phyloP scores from a whole-genome alignment of 1,139 yeast species.

The Candida albicans region DNA sequence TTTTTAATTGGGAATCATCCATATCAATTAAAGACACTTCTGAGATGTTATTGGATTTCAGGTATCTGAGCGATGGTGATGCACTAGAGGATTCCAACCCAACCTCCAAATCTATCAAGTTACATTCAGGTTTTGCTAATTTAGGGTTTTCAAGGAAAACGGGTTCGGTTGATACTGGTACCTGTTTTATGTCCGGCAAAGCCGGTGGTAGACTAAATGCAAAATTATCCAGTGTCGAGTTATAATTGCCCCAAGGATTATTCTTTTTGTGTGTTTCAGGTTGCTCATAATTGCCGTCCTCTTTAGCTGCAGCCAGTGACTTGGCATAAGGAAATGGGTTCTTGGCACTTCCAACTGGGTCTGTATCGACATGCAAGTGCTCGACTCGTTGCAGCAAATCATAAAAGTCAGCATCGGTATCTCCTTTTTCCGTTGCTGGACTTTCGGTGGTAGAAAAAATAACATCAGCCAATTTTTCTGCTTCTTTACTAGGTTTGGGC shows the following conservation, averaged over 20 bases:
- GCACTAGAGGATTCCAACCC: conserved; percentile 37
- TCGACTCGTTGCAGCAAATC: conserved; percentile 7
- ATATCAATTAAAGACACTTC: conserved; percentile 35
- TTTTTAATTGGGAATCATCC: conserved; percentile 19
- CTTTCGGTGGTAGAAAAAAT: conserved; percentile 26
- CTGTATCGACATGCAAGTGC: conserved; percentile 3
- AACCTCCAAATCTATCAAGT: conserved; percentile 42
- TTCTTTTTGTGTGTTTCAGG: conserved; percentile 15
- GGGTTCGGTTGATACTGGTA: conserved; percentile 9
- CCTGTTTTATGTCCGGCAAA: conserved; percentile 2
- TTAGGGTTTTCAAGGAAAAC: background rate
- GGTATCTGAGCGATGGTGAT: conserved; percentile 22
- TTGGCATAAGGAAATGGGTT: conserved; percentile 16
- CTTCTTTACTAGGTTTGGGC: conserved; percentile 20
- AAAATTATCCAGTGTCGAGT: conserved; percentile 3
- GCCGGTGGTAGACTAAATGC: background rate
- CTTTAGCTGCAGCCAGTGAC: conserved; percentile 9
- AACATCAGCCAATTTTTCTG: conserved; percentile 44
- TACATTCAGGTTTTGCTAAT: conserved; percentile 16
- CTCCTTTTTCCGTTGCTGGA: background rate
- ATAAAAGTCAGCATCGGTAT: conserved; percentile 4
- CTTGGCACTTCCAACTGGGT: background rate
- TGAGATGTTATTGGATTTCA: conserved; percentile 16
- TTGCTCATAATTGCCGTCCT: conserved; percentile 4
- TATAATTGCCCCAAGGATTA: conserved; percentile 31